Conservation (phyloP, 2,329 filamentous ascomycete species). For the Aphanocladium album region DNA sequence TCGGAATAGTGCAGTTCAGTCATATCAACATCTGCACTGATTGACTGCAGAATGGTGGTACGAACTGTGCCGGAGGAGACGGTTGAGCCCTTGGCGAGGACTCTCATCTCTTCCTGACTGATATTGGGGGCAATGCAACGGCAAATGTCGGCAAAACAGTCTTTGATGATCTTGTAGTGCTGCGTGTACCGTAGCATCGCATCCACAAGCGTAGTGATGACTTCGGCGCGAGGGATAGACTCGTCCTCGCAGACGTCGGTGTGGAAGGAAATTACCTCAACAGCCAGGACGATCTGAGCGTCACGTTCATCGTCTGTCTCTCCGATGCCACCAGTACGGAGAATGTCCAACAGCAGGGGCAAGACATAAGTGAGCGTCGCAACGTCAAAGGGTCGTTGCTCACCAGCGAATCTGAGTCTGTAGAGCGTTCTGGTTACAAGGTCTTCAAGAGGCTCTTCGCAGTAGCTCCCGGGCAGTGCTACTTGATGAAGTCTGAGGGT, state of each 20-base stretch:
- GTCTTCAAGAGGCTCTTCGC: slow-evolving; percentile 75
- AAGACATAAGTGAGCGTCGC: slow-evolving; percentile 85
- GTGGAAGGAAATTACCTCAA: slow-evolving; percentile 87
- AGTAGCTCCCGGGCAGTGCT: slow-evolving; percentile 65
- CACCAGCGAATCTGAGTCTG: slow-evolving; percentile 80
- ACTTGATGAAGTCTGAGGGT: slow-evolving; percentile 75
- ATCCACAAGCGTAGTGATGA: slow-evolving; percentile 66
- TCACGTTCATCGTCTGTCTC: slow-evolving; percentile 72
- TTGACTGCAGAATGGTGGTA: slow-evolving; percentile 79
- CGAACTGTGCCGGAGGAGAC: slow-evolving; percentile 76
- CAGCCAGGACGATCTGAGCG: slow-evolving; percentile 80
- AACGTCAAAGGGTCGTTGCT: slow-evolving; percentile 89
- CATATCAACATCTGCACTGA: slow-evolving; percentile 87
- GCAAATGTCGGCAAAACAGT: slow-evolving; percentile 82
- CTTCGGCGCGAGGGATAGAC: slow-evolving; percentile 68
- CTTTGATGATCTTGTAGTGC: slow-evolving; percentile 92
- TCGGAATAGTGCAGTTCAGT: slow-evolving; percentile 80
- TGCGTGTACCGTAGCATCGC: slow-evolving; percentile 87
- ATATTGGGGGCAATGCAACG: slow-evolving; percentile 83
- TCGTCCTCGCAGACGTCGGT: slow-evolving; percentile 72
- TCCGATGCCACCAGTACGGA: slow-evolving; percentile 75
- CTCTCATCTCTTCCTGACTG: slow-evolving; percentile 61
- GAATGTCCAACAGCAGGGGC: slow-evolving; percentile 72
- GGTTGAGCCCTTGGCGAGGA: slow-evolving; percentile 73
- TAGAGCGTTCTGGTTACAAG: slow-evolving; percentile 87